A percentile compares a stretch with the other conserved stretches of the same genome.
Evolutionary conservation across 805 yeast species (phyloP).

Genomic region (Tetrapisispora nanseiensis): DNA sequence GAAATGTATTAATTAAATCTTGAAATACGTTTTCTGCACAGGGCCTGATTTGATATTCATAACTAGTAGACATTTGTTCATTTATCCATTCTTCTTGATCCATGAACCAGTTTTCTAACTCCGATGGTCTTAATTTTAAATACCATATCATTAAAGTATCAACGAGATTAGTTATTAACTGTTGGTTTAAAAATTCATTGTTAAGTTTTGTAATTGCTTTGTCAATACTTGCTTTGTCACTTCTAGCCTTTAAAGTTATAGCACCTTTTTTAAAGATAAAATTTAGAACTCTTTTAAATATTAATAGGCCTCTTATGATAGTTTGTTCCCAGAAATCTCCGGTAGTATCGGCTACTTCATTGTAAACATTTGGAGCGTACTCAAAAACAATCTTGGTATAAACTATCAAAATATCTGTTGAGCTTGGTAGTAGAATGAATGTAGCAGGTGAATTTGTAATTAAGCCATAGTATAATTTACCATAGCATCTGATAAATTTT

Average conservation of each 20-base stretch:
- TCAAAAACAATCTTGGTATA: conserved; percentile 51
- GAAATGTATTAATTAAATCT: conserved; percentile 58
- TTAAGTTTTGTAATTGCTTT: conserved; percentile 45
- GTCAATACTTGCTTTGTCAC: conserved; percentile 55
- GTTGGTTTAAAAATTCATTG: conserved; percentile 47
- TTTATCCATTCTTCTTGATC: conserved; percentile 93
- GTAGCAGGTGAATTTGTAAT: conserved; percentile 55
- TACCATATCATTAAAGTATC: conserved; percentile 66
- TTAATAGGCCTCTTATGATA: conserved; percentile 53
- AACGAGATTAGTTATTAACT: conserved; percentile 46
- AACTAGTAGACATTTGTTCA: conserved; percentile 65
- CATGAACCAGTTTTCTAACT: conserved; percentile 67
- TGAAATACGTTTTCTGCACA: conserved; percentile 82
- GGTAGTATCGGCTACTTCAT: conserved; percentile 39
- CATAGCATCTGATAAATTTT: conserved; percentile 61
- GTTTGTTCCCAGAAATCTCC: conserved; percentile 67
- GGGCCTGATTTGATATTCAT: conserved; percentile 77
- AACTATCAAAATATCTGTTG: conserved; percentile 50
- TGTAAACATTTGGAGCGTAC: conserved; percentile 57
- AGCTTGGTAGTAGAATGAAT: conserved; percentile 57
- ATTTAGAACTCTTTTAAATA: conserved; percentile 55
- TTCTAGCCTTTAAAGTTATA: conserved; percentile 49
- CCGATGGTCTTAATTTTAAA: conserved; percentile 61
- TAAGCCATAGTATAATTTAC: conserved; percentile 60
- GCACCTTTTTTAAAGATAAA: conserved; percentile 61